phyloP scores from a whole-genome alignment of 257 asterid genomes.

The Salvia hispanica region DNA sequence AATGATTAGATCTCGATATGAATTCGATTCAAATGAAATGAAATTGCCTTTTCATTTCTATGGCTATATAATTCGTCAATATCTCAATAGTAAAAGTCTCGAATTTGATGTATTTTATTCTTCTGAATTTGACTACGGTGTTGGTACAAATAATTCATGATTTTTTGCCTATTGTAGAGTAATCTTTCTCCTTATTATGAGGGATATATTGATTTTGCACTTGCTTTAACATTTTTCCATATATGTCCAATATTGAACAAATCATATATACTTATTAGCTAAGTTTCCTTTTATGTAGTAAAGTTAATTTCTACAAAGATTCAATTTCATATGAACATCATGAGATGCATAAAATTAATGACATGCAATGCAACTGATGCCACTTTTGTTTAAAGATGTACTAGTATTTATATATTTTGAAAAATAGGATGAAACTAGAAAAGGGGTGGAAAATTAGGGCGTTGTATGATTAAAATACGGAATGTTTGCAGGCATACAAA shows the following conservation, averaged over 20 bases:
- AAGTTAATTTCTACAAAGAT: neutral
- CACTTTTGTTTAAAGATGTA: neutral
- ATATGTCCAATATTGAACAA: neutral
- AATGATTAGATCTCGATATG: constrained; percentile 24
- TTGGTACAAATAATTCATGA: neutral
- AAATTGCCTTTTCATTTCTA: constrained; percentile 5
- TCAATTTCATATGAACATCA: neutral
- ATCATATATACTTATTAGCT: neutral
- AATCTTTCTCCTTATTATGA: neutral
- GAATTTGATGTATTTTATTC: neutral
- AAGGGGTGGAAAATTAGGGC: too few relatives aligned
- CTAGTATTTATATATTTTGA: neutral
- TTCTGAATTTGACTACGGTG: neutral
- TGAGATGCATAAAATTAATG: neutral
- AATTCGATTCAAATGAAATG: constrained; percentile 26
- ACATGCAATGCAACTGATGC: neutral
- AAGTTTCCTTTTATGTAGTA: neutral
- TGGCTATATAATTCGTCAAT: constrained; percentile 28
- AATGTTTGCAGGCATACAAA: constrained; percentile 58
- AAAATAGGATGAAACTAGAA: neutral
- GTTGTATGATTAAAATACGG: neutral
- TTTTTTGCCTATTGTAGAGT: neutral
- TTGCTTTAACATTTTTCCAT: neutral
- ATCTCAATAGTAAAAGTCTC: constrained; percentile 8
- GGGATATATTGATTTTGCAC: constrained; percentile 7